Evolutionary conservation across 2,329 filamentous ascomycete genomes (phyloP).

Genomic region (Epichloe typhina): DNA sequence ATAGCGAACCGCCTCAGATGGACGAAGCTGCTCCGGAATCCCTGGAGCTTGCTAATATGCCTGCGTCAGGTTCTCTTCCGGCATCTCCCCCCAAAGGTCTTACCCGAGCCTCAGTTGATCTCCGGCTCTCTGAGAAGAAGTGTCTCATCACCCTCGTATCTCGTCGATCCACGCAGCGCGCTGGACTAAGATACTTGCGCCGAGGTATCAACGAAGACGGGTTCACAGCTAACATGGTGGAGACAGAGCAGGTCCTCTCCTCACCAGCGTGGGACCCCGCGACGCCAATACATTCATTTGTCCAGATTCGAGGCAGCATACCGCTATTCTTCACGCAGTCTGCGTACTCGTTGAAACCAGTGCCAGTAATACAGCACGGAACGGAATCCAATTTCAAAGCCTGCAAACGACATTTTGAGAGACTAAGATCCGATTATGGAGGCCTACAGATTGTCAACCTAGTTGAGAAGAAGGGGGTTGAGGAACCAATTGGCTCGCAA

Average conservation of each 20-base stretch:
- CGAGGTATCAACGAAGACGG: conserved; percentile 86
- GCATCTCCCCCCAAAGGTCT: conserved; percentile 14
- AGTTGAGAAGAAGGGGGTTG: conserved; percentile 82
- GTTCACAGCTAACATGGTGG: conserved; percentile 77
- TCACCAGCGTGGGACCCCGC: conserved; percentile 49
- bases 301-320: conserved; percentile 83
- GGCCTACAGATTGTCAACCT: conserved; percentile 67
- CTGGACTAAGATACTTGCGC: conserved; percentile 79
- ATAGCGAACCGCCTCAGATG: conserved; percentile 42
- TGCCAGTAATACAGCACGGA: conserved; percentile 71
- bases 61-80: conserved; percentile 15
- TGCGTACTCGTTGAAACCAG: conserved; percentile 83
- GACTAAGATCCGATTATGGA: conserved; percentile 58
- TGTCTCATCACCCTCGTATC: conserved; percentile 85
- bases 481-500: conserved; percentile 63
- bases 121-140: conserved; percentile 35
- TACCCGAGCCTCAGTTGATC: conserved; percentile 22
- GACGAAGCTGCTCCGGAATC: conserved; percentile 34
- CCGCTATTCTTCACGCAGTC: conserved; percentile 92
- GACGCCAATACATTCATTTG: conserved; percentile 62
- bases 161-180: conserved; percentile 72
- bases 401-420: conserved; percentile 66
- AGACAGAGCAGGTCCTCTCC: conserved; percentile 89
- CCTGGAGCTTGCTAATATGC: conserved; percentile 30
- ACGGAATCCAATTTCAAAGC: conserved; percentile 65